Evolutionary conservation across 2,329 filamentous ascomycete genomes (phyloP), one percentile per base, ranked within the genome.

Genomic region (Dothidotthia symphoricarpi): DNA sequence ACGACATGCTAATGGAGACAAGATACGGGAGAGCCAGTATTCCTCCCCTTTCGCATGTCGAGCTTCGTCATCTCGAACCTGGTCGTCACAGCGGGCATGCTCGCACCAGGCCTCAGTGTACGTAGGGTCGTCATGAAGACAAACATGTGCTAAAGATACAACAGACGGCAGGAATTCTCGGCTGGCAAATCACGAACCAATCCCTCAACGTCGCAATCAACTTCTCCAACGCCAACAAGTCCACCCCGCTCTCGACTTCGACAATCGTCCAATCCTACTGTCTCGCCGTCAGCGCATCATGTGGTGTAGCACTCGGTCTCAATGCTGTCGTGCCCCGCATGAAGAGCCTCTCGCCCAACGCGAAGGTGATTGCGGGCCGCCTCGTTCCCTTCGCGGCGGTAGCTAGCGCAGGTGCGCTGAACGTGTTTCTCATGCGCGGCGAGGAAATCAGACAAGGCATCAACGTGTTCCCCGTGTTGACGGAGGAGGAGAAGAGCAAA

Each of bases 161-260:
- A n/a, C 37, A 86, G 77, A 95, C 85, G 29, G 78, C 79, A 28
- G 93, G 91, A 35, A 96, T 88, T 4, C 76, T 97, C 25, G 83
- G 85, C 51, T 98, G 93, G 93, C 93, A 98, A 71, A 81, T 96
- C 41, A 81, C 86, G 53, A 98, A 98, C 71, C 93, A 98, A 73
- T 96, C 90, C 10, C 83, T 98, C 57, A 98, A 98, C 67, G 93
- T 98, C 17, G 91, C 88, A 53, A 91, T 98, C 76, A 98, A 98
- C 77, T 89, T 82, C 66, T 87, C 91, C 63, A 98, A 98, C 68
- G 88, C 91, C 48, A 98, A 98, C 78, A 98, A 98, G 69, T 95
- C 89, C 26, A 90, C 88, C 3, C 88, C 91, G 1, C 78, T 97
- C 47, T 86, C 86, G 14, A 85, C 81, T 42, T 80, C 81, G 15